Evolutionary conservation across 306 rosid species (phyloP).

Genomic region (Gleditsia sinensis): DNA sequence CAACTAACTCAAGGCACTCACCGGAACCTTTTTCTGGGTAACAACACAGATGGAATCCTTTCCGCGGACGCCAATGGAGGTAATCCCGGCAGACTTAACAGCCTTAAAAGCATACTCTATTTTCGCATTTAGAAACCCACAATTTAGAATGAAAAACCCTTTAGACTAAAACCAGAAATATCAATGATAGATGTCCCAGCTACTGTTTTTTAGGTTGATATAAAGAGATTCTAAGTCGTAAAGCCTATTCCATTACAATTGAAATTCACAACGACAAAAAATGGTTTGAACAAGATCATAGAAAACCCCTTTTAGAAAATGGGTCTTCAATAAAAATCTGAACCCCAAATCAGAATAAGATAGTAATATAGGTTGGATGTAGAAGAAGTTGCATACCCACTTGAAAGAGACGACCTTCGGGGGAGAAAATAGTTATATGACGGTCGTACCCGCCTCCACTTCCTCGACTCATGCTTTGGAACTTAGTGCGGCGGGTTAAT

Average conservation of each 20-base stretch:
- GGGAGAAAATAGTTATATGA: slow-evolving; percentile 97
- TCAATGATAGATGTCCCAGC: neutral
- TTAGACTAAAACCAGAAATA: neutral
- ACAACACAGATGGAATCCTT: slow-evolving; percentile 95
- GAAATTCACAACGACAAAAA: neutral
- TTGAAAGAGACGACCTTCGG: slow-evolving; percentile 96
- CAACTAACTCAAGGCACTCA: slow-evolving; percentile 45
- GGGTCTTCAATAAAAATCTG: neutral
- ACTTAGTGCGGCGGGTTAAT: slow-evolving; percentile 1
- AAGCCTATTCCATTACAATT: neutral
- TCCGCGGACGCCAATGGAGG: slow-evolving; percentile 94
- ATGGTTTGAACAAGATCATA: neutral
- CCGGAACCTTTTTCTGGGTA: slow-evolving; percentile 99
- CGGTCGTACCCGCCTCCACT: slow-evolving; percentile 99
- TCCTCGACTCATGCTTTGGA: slow-evolving; percentile 63
- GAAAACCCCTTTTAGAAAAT: neutral
- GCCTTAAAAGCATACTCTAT: slow-evolving; percentile 99
- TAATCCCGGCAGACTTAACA: slow-evolving; percentile 90
- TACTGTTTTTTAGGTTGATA: neutral
- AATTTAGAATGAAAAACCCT: slow-evolving; percentile 18
- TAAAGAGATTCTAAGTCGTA: neutral
- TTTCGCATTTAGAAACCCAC: slow-evolving; percentile 37
- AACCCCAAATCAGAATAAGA: neutral
- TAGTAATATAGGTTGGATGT: neutral
- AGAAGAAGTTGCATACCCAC: slow-evolving; percentile 42